A percentile compares a stretch with the other conserved stretches of the same genome.
phyloP scores from a whole-genome alignment of 2,329 filamentous ascomycete species.

The Scedosporium apiospermum region DNA sequence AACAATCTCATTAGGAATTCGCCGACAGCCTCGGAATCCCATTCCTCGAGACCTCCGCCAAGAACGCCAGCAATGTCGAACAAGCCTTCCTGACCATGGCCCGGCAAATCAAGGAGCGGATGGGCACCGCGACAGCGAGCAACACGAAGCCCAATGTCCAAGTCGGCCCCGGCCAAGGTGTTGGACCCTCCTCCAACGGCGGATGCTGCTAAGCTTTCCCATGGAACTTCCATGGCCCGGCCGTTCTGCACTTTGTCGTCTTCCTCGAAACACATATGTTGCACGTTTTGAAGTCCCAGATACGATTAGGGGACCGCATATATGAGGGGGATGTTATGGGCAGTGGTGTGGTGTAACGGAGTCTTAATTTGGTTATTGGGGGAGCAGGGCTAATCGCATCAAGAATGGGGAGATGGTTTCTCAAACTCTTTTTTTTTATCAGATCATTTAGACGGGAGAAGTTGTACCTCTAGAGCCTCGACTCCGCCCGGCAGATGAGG shows the following conservation, averaged over 20 bases:
- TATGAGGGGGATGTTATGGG: background rate
- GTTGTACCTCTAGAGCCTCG: background rate
- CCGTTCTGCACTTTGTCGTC: background rate
- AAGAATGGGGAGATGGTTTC: slow-evolving; percentile 3
- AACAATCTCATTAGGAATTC: slow-evolving; percentile 61
- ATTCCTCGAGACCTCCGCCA: slow-evolving; percentile 98
- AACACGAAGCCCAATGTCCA: slow-evolving; percentile 99
- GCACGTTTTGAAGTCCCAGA: background rate
- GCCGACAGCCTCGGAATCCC: slow-evolving; percentile 97
- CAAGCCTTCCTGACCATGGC: slow-evolving; percentile 99
- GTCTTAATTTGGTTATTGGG: background rate
- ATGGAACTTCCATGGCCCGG: background rate
- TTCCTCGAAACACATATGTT: background rate
- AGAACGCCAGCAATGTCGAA: slow-evolving; percentile 99
- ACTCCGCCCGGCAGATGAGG: background rate
- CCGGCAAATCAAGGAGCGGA: slow-evolving; percentile 98
- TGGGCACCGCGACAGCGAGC: slow-evolving; percentile 90
- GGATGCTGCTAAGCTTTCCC: slow-evolving; percentile 70
- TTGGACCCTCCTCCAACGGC: slow-evolving; percentile 75
- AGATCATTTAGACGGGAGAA: slow-evolving; percentile 3
- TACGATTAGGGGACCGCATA: background rate
- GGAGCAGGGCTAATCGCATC: slow-evolving; percentile 3
- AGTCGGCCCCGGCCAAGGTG: slow-evolving; percentile 88
- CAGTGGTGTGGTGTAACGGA: slow-evolving; percentile 5
- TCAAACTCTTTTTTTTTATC: slow-evolving; percentile 1